Percentiles rank a stretch among this genome's conserved stretches.
Conservation (phyloP, 2,329 filamentous ascomycete species). For the Xylaria sp. region DNA sequence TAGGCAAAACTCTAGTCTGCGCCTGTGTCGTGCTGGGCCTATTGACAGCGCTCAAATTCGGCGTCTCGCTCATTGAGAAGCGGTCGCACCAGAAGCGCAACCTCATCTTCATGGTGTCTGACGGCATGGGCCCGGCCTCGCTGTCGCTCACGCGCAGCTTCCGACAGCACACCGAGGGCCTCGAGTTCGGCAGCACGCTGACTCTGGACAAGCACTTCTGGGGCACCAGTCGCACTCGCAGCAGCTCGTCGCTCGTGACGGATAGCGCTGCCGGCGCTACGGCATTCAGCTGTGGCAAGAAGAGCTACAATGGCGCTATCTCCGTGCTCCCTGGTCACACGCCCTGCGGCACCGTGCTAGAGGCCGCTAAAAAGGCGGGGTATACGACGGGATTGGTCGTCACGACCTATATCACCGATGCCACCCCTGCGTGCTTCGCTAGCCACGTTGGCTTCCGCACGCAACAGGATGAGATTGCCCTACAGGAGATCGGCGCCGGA, state of each 20-base stretch:
- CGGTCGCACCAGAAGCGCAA: conserved; percentile 70
- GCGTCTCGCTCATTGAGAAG: conserved; percentile 71
- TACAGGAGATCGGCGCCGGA: conserved; percentile 86
- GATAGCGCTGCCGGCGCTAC: conserved; percentile 97
- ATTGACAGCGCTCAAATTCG: conserved; percentile 69
- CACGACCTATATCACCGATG: conserved; percentile 91
- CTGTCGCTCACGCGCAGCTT: conserved; percentile 82
- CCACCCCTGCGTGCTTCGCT: conserved; percentile 92
- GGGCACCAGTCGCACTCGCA: conserved; percentile 82
- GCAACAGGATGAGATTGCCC: conserved; percentile 85
- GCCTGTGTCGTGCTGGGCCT: conserved; percentile 80
- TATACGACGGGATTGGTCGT: conserved; percentile 93
- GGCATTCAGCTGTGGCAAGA: conserved; percentile 85
- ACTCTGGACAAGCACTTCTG: conserved; percentile 83
- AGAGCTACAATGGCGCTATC: conserved; percentile 97
- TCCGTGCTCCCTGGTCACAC: conserved; percentile 77
- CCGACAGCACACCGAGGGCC: conserved; percentile 67
- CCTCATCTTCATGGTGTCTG: conserved; percentile 97
- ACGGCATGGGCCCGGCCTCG: conserved; percentile 95
- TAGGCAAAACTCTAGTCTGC: conserved; percentile 70
- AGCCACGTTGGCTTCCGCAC: conserved; percentile 74
- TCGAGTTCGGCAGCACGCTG: conserved; percentile 71
- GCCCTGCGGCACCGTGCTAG: conserved; percentile 86
- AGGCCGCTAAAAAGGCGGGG: conserved; percentile 86
- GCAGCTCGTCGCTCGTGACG: conserved; percentile 78